Evolutionary conservation across 306 rosid species (phyloP).

Genomic region (Trifolium dubium): DNA sequence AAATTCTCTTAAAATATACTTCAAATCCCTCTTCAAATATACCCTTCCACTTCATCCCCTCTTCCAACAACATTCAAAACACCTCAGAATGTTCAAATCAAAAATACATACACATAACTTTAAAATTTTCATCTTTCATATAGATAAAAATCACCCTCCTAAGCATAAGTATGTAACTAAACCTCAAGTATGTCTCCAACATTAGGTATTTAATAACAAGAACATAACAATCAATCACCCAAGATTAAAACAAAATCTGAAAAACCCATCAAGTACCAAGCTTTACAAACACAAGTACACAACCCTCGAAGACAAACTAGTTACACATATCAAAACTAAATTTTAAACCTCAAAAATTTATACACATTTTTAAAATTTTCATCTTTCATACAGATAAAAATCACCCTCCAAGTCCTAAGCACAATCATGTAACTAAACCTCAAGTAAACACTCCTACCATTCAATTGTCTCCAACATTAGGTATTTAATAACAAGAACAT

Average conservation of each 20-base stretch:
- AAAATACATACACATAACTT: neutral
- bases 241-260: neutral
- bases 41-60: neutral
- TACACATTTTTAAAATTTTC: conserved; percentile 3
- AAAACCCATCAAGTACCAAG: neutral
- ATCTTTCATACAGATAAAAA: neutral
- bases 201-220: neutral
- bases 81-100: neutral
- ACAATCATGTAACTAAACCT: neutral
- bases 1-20: neutral
- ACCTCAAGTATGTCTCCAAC: neutral
- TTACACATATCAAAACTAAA: neutral
- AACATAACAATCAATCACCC: neutral
- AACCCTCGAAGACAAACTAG: neutral
- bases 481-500: neutral
- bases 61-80: conserved; percentile 7
- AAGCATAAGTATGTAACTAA: neutral
- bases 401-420: neutral
- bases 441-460: neutral
- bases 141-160: neutral
- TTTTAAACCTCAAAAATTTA: neutral
- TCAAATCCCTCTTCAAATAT: too few relatives aligned
- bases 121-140: conserved; percentile 16
- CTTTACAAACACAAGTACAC: conserved; percentile 11
- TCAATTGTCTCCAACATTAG: neutral